These are phyloP conservation scores for Penicillium crustosum DNA, from an alignment of 2,329 filamentous ascomycete genomes.

Conservation along the genomic window DNA sequence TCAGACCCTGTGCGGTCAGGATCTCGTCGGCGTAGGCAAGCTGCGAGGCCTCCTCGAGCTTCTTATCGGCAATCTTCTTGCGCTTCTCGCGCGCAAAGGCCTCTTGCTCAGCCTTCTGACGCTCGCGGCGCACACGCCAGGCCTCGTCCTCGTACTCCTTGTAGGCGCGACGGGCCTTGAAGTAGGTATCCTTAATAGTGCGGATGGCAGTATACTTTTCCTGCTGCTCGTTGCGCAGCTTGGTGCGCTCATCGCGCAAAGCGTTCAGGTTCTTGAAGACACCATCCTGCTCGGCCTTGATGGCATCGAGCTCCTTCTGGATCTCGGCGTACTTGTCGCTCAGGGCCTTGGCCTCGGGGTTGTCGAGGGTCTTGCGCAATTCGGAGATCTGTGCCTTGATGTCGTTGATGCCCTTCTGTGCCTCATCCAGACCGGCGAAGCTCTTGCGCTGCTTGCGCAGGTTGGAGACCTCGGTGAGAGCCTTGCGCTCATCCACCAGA, in stretches of 20 bases:
- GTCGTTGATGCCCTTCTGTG: conserved; percentile 86
- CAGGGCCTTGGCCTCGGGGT: conserved; percentile 85
- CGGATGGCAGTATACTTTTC: conserved; percentile 79
- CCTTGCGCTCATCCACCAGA: conserved; percentile 96
- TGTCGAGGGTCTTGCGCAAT: conserved; percentile 84
- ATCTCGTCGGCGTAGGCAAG: conserved; percentile 94
- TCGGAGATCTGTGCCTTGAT: conserved; percentile 84
- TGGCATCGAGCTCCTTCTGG: conserved; percentile 80
- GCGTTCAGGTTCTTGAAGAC: conserved; percentile 83
- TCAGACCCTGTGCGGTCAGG: conserved; percentile 78
- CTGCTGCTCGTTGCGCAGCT: conserved; percentile 81
- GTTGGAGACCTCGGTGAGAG: conserved; percentile 75
- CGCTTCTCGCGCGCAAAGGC: conserved; percentile 50
- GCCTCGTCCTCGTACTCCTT: conserved; percentile 80
- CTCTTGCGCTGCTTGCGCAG: conserved; percentile 88
- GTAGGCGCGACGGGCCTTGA: conserved; percentile 76
- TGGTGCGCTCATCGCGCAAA: conserved; percentile 81
- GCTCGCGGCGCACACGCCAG: conserved; percentile 72
- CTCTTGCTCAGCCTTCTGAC: conserved; percentile 74
- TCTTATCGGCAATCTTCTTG: conserved; percentile 56
- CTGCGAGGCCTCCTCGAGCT: conserved; percentile 56
- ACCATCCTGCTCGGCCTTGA: conserved; percentile 90
- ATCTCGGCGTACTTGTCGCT: conserved; percentile 83
- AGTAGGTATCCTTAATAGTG: conserved; percentile 88
- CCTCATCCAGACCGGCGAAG: conserved; percentile 79